Evolutionary conservation across 1,284 basidiomycete species (phyloP).

Genomic region (Marasmius fiardii): DNA sequence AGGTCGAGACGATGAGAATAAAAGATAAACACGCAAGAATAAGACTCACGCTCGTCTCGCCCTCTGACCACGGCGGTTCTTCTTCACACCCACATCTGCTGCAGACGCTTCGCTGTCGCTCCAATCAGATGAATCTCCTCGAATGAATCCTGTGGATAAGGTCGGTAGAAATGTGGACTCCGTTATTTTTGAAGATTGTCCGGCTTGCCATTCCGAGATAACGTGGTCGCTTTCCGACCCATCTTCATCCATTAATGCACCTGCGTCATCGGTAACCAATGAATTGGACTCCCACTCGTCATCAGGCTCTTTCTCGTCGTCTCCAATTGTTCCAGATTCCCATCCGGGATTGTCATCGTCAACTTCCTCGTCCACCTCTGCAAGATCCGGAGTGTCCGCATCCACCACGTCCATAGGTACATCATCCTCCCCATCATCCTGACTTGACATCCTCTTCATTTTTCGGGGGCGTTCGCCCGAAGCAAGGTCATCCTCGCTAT

Average conservation of each 20-base stretch:
- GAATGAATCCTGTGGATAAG: constrained; percentile 80
- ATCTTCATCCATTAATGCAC: constrained; percentile 22
- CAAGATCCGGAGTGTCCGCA: constrained; percentile 22
- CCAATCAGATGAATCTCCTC: constrained; percentile 79
- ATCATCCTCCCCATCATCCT: constrained; percentile 24
- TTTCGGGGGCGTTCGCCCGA: constrained; percentile 24
- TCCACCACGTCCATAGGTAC: constrained; percentile 30
- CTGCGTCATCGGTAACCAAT: constrained; percentile 25
- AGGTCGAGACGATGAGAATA: constrained; percentile 9
- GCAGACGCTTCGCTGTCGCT: constrained; percentile 65
- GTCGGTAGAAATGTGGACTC: constrained; percentile 85
- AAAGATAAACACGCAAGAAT: constrained; percentile 7
- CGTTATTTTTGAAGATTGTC: constrained; percentile 11
- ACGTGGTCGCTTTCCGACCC: constrained; percentile 10
- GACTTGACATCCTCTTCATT: constrained; percentile 17
- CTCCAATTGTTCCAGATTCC: constrained; percentile 54
- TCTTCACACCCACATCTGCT: constrained; percentile 57
- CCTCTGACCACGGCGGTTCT: constrained; percentile 90
- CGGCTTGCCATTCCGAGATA: constrained; percentile 23
- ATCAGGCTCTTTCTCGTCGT: constrained; percentile 26
- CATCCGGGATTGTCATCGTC: constrained; percentile 46
- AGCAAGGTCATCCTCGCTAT: constrained; percentile 23
- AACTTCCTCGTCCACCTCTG: constrained; percentile 20
- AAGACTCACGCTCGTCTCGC: constrained; percentile 84
- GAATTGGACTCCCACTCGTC: constrained; percentile 43